Percentiles rank a stretch among this genome's conserved stretches.
phyloP scores from a whole-genome alignment of 768 basidiomycete species.

The Tephrocybe sp. region DNA sequence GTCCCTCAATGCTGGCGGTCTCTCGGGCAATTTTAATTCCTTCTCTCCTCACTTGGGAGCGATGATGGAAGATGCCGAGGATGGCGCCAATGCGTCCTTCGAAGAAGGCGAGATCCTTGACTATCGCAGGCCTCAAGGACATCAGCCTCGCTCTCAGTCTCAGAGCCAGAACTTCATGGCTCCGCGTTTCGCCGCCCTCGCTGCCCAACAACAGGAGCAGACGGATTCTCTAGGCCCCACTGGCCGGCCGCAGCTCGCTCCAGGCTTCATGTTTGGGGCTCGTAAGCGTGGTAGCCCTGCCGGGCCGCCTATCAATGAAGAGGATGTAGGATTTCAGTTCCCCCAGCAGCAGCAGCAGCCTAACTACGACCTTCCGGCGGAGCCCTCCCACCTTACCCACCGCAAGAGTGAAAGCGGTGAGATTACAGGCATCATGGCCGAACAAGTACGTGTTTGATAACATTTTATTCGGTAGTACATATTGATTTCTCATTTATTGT shows the following conservation, averaged over 20 bases:
- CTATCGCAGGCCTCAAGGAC: conserved; percentile 48
- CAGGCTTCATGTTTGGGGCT: conserved; percentile 88
- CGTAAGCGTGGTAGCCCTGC: conserved; percentile 53
- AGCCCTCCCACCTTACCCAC: conserved; percentile 33
- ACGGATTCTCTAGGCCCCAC: conserved; percentile 63
- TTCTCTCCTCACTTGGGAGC: conserved; percentile 79
- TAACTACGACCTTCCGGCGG: conserved; percentile 26
- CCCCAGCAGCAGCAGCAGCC: conserved; percentile 47
- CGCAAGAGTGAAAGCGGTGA: conserved; percentile 70
- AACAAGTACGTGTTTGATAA: conserved; percentile 67
- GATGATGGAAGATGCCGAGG: conserved; percentile 83
- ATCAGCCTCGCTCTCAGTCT: conserved; percentile 73
- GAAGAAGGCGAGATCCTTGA: conserved; percentile 84
- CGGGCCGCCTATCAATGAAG: conserved; percentile 77
- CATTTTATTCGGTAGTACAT: neutral
- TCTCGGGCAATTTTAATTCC: conserved; percentile 61
- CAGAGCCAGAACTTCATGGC: conserved; percentile 85
- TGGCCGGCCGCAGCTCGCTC: conserved; percentile 85
- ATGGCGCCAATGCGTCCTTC: conserved; percentile 43
- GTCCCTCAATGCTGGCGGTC: conserved; percentile 60
- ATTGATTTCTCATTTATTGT: neutral
- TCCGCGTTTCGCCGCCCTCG: conserved; percentile 83
- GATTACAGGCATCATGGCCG: conserved; percentile 89
- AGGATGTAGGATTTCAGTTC: conserved; percentile 80
- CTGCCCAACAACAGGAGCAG: conserved; percentile 72